These are phyloP conservation scores for Tylopilus rubrobrunneus DNA, from an alignment of 768 basidiomycete genomes.

Conservation along the genomic window DNA sequence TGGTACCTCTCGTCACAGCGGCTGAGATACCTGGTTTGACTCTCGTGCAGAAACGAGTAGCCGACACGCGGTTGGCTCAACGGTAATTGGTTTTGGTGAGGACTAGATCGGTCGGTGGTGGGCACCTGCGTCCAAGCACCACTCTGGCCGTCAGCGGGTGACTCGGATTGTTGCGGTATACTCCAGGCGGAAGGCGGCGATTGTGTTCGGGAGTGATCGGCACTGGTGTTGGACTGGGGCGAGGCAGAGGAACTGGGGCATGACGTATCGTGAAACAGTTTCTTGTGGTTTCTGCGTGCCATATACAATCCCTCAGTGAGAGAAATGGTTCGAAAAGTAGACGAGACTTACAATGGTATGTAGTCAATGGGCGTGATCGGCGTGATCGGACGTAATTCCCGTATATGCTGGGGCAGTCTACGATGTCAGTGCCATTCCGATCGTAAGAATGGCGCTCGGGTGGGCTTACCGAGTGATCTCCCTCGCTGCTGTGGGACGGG, in stretches of 20 bases:
- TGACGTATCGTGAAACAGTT: conserved; percentile 30
- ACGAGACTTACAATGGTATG: conserved; percentile 26
- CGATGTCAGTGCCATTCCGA: conserved; percentile 10
- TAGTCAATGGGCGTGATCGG: conserved; percentile 35
- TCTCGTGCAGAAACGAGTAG: conserved; percentile 53
- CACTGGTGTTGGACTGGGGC: conserved; percentile 34
- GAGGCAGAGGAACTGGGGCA: conserved; percentile 28
- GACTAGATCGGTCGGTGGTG: conserved; percentile 29
- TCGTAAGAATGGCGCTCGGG: conserved; percentile 3
- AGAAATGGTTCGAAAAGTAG: conserved; percentile 5
- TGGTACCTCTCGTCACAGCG: conserved; percentile 7
- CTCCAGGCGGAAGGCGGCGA: conserved; percentile 43
- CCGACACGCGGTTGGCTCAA: conserved; percentile 51
- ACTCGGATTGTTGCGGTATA: conserved; percentile 36
- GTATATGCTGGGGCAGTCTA: conserved; percentile 20
- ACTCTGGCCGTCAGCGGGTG: conserved; percentile 23
- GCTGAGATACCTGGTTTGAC: conserved; percentile 47
- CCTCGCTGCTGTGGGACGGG: conserved; percentile 24
- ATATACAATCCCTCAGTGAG: conserved; percentile 10
- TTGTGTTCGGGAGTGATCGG: conserved; percentile 45
- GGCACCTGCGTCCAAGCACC: conserved; percentile 27
- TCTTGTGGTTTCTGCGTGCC: conserved; percentile 29
- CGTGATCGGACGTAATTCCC: conserved; percentile 33
- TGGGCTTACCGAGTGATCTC: conserved; percentile 25
- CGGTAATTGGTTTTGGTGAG: conserved; percentile 34